Conservation (phyloP, 2,329 filamentous ascomycete species). For the Zymoseptoria ardabiliae region DNA sequence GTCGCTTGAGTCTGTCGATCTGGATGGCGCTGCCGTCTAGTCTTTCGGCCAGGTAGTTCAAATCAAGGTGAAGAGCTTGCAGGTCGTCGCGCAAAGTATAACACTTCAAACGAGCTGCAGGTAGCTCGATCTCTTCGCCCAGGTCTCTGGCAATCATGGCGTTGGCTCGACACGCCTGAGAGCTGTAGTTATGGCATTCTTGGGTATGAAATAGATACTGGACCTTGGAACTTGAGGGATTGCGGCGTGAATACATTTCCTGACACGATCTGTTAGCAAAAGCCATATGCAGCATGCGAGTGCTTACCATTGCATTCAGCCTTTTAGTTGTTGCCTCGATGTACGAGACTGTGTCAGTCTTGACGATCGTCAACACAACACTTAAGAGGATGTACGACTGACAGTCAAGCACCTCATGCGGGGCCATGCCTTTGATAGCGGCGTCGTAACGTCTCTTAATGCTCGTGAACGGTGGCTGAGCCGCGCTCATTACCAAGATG, state of each 20-base stretch:
- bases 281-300: not conserved
- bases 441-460: not conserved
- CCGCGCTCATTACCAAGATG: not conserved
- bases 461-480: not conserved
- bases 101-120: not conserved
- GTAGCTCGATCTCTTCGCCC: not conserved
- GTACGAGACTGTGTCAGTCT: not conserved
- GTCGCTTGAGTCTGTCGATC: not conserved
- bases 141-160: not conserved
- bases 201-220: not conserved
- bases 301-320: not conserved
- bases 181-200: not conserved
- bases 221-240: not conserved
- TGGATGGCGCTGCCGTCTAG: not conserved
- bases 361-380: not conserved
- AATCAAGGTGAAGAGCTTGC: not conserved
- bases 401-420: not conserved
- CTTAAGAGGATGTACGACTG: not conserved
- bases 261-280: not conserved
- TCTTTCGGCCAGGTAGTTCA: not conserved
- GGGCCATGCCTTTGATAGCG: not conserved
- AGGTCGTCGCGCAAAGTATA: not conserved
- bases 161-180: not conserved
- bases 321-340: not conserved
- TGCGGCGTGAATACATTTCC: not conserved